Evolutionary conservation across 768 basidiomycete species (phyloP).

Genomic region (Pulveroboletus sp.): DNA sequence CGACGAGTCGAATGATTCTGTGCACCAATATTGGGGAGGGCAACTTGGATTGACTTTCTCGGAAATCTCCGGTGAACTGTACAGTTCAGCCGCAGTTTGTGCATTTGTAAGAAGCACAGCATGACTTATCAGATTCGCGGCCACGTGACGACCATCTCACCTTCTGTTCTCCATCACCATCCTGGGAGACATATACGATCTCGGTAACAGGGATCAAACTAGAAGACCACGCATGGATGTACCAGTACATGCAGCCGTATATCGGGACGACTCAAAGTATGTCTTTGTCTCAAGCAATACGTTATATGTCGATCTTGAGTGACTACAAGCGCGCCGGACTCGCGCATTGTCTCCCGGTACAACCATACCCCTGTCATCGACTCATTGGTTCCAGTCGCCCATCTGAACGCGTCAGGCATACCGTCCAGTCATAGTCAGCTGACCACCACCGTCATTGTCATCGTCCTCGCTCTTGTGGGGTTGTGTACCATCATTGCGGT

Average conservation of each 20-base stretch:
- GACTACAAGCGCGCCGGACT: neutral
- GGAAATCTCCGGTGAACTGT: conserved; percentile 27
- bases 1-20: conserved; percentile 8
- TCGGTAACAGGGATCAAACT: neutral
- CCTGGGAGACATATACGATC: neutral
- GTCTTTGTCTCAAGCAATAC: neutral
- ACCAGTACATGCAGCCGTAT: neutral
- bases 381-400: conserved; percentile 7
- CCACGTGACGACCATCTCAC: neutral
- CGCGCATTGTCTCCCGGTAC: neutral
- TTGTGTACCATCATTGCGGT: conserved; percentile 4
- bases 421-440: conserved; percentile 1
- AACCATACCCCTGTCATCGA: conserved; percentile 9
- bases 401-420: neutral
- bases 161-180: too few species aligned
- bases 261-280: neutral
- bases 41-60: neutral
- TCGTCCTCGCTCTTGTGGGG: neutral
- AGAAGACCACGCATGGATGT: neutral
- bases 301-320: neutral
- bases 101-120: conserved; percentile 8
- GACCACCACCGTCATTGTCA: neutral
- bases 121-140: neutral
- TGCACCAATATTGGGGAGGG: neutral
- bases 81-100: conserved; percentile 23